These are phyloP conservation scores for Fagus crenata DNA, from an alignment of 306 rosid genomes.

Conservation along the genomic window DNA sequence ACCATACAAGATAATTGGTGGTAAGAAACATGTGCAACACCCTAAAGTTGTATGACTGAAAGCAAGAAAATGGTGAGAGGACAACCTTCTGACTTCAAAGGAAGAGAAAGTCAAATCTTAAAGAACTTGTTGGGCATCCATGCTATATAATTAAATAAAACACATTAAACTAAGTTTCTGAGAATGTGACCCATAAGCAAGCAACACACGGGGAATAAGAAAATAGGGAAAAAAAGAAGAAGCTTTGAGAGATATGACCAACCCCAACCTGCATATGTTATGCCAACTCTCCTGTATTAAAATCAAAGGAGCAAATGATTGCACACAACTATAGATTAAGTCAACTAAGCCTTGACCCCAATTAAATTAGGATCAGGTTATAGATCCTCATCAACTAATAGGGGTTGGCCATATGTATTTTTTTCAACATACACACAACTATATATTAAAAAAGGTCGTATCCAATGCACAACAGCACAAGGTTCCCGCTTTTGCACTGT, in stretches of 20 bases:
- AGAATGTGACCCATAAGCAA: not conserved
- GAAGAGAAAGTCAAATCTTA: constrained; percentile 2
- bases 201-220: not conserved
- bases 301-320: not conserved
- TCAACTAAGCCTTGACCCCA: not conserved
- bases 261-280: not conserved
- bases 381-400: not conserved
- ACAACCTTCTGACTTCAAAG: not conserved
- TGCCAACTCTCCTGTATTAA: not conserved
- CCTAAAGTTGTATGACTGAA: constrained; percentile 7
- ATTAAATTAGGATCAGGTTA: not conserved
- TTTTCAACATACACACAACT: not conserved
- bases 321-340: not conserved
- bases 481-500: no score
- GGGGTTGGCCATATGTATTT: not conserved
- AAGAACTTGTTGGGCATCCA: not conserved
- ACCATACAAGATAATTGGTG: constrained; percentile 15
- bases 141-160: not conserved
- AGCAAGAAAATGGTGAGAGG: constrained; percentile 9
- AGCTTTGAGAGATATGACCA: not conserved
- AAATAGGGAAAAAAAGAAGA: not conserved
- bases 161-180: not conserved
- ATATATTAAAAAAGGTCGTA: not conserved
- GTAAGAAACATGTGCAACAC: not conserved
- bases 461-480: no score